These are phyloP conservation scores for Trypanosoma cruzi DNA, from an alignment of 208 protist species.

Conservation along the genomic window DNA sequence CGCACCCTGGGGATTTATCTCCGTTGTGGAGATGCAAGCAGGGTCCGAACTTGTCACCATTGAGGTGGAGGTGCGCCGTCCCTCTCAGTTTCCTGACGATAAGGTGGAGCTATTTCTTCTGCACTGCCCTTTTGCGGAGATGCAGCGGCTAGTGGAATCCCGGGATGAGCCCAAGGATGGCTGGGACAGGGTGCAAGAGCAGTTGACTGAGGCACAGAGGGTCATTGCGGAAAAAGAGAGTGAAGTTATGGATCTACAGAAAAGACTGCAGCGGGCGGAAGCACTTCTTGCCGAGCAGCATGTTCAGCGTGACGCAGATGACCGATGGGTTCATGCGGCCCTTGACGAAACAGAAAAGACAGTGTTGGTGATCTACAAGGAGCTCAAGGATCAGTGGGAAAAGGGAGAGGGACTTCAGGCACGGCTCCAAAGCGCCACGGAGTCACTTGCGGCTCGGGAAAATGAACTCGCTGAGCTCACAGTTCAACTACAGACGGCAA, in stretches of 20 bases:
- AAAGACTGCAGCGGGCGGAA: conserved; percentile 37
- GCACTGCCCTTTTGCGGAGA: conserved; percentile 38
- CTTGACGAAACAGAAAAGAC: conserved; percentile 67
- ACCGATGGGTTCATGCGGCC: conserved; percentile 40
- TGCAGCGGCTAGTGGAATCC: conserved; percentile 36
- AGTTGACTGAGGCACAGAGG: conserved; percentile 19
- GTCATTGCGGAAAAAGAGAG: conserved; percentile 31
- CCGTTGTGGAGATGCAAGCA: conserved; percentile 38
- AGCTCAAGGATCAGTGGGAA: conserved; percentile 33
- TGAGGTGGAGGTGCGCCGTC: conserved; percentile 55
- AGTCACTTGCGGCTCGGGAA: conserved; percentile 8
- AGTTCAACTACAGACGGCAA: not conserved
- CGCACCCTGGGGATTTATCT: conserved; percentile 45
- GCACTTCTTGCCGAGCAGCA: conserved; percentile 46
- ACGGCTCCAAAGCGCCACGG: conserved; percentile 1
- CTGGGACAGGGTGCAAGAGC: conserved; percentile 16
- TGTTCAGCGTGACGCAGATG: conserved; percentile 28
- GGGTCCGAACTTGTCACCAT: conserved; percentile 44
- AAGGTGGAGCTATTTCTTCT: conserved; percentile 53
- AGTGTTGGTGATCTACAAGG: conserved; percentile 51
- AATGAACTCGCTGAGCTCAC: conserved; percentile 5
- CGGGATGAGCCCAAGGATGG: conserved; percentile 32
- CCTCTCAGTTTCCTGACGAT: conserved; percentile 27
- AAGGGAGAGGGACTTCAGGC: conserved; percentile 7
- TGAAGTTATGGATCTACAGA: conserved; percentile 26